phyloP scores from a whole-genome alignment of 148 eudicot species.

The Euryodendron excelsum region DNA sequence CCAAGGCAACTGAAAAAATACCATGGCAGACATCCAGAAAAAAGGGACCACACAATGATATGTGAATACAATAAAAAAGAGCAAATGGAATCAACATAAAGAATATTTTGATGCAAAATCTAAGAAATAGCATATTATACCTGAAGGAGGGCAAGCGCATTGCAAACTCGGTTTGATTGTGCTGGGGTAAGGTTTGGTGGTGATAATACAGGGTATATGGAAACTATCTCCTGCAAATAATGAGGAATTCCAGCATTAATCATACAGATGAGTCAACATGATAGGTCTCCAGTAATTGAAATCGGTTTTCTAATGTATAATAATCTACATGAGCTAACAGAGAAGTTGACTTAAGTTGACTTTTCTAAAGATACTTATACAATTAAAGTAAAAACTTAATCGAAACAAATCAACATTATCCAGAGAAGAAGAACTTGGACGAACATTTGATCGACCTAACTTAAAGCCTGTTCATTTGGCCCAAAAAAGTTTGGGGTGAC shows the following conservation, averaged over 20 bases:
- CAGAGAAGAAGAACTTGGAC: not conserved
- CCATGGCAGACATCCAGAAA: not conserved
- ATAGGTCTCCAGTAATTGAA: not conserved
- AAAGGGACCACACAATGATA: not conserved
- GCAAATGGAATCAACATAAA: not conserved
- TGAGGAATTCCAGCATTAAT: conserved; percentile 6
- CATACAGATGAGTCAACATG: not conserved
- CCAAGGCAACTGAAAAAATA: not conserved
- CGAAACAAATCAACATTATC: not conserved
- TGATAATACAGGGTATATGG: conserved; percentile 83
- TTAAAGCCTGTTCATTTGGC: not conserved
- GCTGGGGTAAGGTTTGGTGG: conserved; percentile 84
- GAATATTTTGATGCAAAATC: conserved; percentile 6
- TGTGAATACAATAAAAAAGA: not conserved
- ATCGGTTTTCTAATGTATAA: no score
- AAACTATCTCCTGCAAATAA: conserved; percentile 79
- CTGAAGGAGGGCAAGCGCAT: conserved; percentile 95
- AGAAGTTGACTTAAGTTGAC: not conserved
- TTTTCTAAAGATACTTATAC: not conserved
- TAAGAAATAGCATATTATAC: conserved; percentile 23
- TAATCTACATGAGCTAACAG: not conserved
- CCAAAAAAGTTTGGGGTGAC: not conserved
- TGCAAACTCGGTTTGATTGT: conserved; percentile 94
- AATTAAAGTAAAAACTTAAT: not conserved
- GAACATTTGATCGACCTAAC: not conserved